Evolutionary conservation across 1,284 basidiomycete genomes (phyloP).

Genomic region (Takashimella tepidaria): DNA sequence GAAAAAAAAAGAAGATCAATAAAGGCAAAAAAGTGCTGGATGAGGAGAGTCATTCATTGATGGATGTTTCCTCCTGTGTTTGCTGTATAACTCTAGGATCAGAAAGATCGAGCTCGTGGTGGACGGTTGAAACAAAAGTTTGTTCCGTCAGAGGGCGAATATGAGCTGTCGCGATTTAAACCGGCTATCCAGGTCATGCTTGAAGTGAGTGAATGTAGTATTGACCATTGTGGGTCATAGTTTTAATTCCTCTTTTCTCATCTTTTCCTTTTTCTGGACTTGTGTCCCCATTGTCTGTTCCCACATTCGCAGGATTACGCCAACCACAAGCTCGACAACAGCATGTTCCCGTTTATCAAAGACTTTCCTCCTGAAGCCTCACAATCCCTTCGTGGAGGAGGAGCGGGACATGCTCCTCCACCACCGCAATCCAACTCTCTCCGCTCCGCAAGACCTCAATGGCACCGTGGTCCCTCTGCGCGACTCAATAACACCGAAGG

Average conservation of each 20-base stretch:
- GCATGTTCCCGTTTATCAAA: conserved; percentile 83
- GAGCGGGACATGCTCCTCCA: not conserved
- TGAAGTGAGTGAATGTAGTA: conserved; percentile 66
- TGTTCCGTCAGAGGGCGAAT: conserved; percentile 70
- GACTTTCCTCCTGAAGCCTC: conserved; percentile 64
- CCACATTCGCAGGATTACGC: conserved; percentile 73
- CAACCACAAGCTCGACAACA: conserved; percentile 67
- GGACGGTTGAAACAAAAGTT: conserved; percentile 74
- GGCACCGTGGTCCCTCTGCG: conserved; percentile 58
- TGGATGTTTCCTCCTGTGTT: no score
- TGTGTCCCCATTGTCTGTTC: no score
- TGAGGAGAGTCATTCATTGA: conserved; percentile 3
- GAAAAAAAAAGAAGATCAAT: no score
- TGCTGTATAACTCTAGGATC: conserved; percentile 50
- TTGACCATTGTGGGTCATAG: no score
- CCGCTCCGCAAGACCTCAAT: conserved; percentile 69
- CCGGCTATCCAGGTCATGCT: conserved; percentile 77
- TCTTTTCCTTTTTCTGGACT: no score
- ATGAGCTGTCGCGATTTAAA: conserved; percentile 91
- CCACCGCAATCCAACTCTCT: conserved; percentile 53
- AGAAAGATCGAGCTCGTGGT: conserved; percentile 67
- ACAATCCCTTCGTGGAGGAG: conserved; percentile 29
- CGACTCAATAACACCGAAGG: conserved; percentile 47
- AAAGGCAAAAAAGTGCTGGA: conserved; percentile 3
- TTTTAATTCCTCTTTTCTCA: no score